A percentile compares a stretch with the other conserved stretches of the same genome.
Evolutionary conservation across 495 filamentous ascomycete genomes (phyloP).

Genomic region (Mycothermus thermophilus): DNA sequence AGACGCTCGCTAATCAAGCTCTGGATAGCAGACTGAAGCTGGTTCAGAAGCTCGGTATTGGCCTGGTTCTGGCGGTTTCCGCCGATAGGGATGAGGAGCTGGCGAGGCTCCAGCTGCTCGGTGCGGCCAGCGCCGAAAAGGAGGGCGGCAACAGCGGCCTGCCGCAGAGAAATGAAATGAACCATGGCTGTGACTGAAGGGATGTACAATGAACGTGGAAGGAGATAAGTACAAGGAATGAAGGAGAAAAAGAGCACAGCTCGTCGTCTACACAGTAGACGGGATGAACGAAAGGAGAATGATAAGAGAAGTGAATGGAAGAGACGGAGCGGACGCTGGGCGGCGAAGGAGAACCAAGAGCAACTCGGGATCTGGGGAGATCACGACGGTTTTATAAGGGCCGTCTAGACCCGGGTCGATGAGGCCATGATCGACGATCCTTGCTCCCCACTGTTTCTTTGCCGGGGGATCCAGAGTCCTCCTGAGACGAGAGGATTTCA

Average conservation of each 20-base stretch:
- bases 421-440: too few species aligned
- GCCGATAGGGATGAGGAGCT: background rate
- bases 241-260: constrained; percentile 2
- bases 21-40: background rate
- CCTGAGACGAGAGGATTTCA: too few species aligned
- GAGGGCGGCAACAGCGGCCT: constrained; percentile 11
- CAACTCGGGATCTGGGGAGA: too few species aligned
- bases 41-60: background rate
- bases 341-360: background rate
- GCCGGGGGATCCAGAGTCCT: too few species aligned
- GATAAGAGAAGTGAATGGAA: background rate
- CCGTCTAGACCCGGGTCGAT: too few species aligned
- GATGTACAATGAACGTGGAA: background rate
- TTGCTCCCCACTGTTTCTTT: too few species aligned
- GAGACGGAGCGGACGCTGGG: background rate
- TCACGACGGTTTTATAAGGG: too few species aligned
- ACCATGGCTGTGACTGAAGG: constrained; percentile 6
- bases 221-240: background rate
- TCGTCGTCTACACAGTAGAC: constrained; percentile 4
- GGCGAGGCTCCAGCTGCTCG: background rate
- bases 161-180: constrained; percentile 9
- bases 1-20: too few species aligned
- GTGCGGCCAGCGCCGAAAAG: constrained; percentile 4
- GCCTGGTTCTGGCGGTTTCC: background rate
- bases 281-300: background rate